phyloP scores from a whole-genome alignment of 2,329 filamentous ascomycete species.

The Botrytis porri region DNA sequence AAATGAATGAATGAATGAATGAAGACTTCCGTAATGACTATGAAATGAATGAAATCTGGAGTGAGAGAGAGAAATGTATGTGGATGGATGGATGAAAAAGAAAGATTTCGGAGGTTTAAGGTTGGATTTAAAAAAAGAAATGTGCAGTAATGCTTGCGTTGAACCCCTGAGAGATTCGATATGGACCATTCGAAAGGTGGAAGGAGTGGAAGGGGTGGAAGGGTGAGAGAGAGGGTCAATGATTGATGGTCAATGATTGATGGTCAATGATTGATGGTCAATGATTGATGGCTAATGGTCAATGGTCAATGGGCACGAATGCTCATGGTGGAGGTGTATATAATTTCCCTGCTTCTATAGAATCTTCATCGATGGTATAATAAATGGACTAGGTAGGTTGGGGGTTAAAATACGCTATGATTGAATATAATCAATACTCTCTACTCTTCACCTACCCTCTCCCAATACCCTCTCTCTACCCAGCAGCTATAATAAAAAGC shows the following conservation, averaged over 20 bases:
- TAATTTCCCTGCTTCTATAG: neutral
- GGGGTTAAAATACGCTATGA: neutral
- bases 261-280: neutral
- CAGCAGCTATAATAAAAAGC: neutral
- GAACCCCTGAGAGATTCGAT: conserved; percentile 6
- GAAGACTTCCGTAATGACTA: neutral
- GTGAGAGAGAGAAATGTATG: neutral
- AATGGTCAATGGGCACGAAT: neutral
- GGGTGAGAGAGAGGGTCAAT: neutral
- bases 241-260: no score
- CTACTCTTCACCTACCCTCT: no score
- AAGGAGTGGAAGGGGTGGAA: no score
- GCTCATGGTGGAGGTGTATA: neutral
- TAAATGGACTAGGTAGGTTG: no score
- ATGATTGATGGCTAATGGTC: no score
- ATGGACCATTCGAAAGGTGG: no score
- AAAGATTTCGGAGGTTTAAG: neutral
- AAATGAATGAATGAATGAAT: neutral
- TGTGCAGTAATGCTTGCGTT: neutral
- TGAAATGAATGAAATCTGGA: neutral
- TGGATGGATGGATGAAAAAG: neutral
- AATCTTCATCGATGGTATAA: neutral
- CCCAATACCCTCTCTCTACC: no score
- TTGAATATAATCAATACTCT: neutral
- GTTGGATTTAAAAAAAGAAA: conserved; percentile 2